A percentile compares a stretch with the other conserved stretches of the same genome.
phyloP scores from a whole-genome alignment of 768 basidiomycete species.

The Cystofilobasidium ferigula region DNA sequence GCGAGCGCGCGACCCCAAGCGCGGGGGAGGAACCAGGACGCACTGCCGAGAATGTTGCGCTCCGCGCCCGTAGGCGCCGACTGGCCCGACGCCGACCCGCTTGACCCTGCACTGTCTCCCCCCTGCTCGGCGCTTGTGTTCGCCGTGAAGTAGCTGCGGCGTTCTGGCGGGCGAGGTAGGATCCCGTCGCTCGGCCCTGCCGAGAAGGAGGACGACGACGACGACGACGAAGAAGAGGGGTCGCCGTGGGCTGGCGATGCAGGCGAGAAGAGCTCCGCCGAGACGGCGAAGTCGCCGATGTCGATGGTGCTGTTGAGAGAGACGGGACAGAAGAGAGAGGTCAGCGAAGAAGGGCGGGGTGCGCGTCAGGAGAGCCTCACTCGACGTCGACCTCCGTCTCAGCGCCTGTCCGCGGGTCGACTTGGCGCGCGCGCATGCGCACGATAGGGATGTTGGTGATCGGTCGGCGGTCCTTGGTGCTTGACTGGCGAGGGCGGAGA shows the following conservation, averaged over 20 bases:
- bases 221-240: background rate
- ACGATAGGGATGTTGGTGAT: slow-evolving; percentile 24
- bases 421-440: slow-evolving; percentile 2
- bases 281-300: slow-evolving; percentile 1
- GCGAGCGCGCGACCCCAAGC: background rate
- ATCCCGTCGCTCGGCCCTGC: background rate
- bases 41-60: slow-evolving; percentile 21
- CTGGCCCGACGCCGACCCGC: too few species aligned
- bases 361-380: background rate
- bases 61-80: background rate
- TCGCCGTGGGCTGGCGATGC: background rate
- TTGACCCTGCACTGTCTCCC: too few species aligned
- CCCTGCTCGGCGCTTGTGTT: too few species aligned
- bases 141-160: slow-evolving; percentile 5
- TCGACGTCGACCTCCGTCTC: slow-evolving; percentile 3
- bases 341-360: background rate
- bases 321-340: background rate
- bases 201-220: background rate
- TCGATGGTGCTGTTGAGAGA: background rate
- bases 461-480: slow-evolving; percentile 22
- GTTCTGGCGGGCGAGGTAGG: background rate
- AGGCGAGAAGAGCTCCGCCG: slow-evolving; percentile 9
- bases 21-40: background rate
- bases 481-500: background rate
- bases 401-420: background rate